phyloP scores from a whole-genome alignment of 116 monocot species.

The Phalaenopsis hybrid region DNA sequence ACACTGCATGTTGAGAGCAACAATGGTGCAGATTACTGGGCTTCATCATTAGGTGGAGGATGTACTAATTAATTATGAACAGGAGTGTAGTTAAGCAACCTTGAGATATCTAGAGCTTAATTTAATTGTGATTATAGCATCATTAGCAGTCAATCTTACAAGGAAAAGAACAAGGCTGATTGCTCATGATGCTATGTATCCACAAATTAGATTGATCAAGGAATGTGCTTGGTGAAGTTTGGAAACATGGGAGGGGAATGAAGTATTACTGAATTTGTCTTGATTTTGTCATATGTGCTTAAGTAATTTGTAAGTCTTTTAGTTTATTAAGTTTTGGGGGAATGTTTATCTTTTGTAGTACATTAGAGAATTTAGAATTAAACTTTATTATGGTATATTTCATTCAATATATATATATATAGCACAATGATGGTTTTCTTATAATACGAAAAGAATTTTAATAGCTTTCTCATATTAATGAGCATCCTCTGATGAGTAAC shows the following conservation, averaged over 20 bases:
- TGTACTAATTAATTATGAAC: background rate
- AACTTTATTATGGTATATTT: too few relatives aligned
- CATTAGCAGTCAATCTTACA: conserved; percentile 71
- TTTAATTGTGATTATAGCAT: conserved; percentile 43
- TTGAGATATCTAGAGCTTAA: background rate
- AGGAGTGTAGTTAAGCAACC: background rate
- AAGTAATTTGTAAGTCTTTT: too few relatives aligned
- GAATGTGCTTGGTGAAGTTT: background rate
- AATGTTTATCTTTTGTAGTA: too few relatives aligned
- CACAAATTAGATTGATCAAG: background rate
- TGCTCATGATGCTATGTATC: conserved; percentile 90
- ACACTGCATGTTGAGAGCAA: conserved; percentile 55
- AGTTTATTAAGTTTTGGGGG: too few relatives aligned
- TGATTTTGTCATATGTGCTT: too few relatives aligned
- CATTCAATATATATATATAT: too few relatives aligned
- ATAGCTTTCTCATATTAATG: too few relatives aligned
- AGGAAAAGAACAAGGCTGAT: conserved; percentile 45
- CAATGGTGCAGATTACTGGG: conserved; percentile 65
- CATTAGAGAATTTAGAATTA: too few relatives aligned
- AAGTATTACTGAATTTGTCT: too few relatives aligned
- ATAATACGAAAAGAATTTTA: too few relatives aligned
- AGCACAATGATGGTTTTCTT: too few relatives aligned
- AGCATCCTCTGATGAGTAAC: too few relatives aligned
- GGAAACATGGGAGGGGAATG: background rate
- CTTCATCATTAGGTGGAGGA: conserved; percentile 29